phyloP scores from a whole-genome alignment of 108 stramenopile species.

The Skeletonema marinoi region DNA sequence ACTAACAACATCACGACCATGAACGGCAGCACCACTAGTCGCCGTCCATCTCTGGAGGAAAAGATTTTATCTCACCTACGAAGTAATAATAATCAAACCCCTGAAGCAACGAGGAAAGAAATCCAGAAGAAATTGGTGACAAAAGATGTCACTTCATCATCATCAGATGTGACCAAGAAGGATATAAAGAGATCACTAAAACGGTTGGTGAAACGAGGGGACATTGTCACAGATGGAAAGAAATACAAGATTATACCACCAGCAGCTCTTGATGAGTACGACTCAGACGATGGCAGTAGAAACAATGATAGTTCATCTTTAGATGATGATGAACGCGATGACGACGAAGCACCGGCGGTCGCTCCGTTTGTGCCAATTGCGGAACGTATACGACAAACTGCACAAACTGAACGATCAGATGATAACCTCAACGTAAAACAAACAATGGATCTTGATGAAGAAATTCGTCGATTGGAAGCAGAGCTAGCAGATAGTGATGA shows the following conservation, averaged over 20 bases:
- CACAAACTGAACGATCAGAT: slow-evolving; percentile 6
- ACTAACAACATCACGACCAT: background rate
- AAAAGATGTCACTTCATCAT: slow-evolving; percentile 1
- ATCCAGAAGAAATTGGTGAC: slow-evolving; percentile 17
- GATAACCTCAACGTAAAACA: background rate
- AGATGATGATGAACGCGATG: background rate
- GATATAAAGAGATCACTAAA: slow-evolving; percentile 50
- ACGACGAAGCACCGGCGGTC: slow-evolving; percentile 1
- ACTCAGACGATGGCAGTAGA: background rate
- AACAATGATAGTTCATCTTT: background rate
- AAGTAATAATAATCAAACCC: background rate
- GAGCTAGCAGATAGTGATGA: slow-evolving; percentile 57
- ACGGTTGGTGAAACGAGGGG: slow-evolving; percentile 39
- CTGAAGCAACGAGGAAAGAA: slow-evolving; percentile 4
- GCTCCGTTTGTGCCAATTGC: slow-evolving; percentile 56
- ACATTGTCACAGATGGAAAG: slow-evolving; percentile 53
- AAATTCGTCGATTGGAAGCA: slow-evolving; percentile 75
- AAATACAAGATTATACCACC: slow-evolving; percentile 4
- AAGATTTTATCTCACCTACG: slow-evolving; percentile 23
- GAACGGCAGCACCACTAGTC: background rate
- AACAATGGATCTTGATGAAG: slow-evolving; percentile 71
- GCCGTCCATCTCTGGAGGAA: slow-evolving; percentile 6
- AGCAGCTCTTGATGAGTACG: background rate
- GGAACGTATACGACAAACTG: slow-evolving; percentile 41
- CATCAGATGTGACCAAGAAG: slow-evolving; percentile 25